Conservation (phyloP, 179 eudicot species). For the Camellia oleifera region DNA sequence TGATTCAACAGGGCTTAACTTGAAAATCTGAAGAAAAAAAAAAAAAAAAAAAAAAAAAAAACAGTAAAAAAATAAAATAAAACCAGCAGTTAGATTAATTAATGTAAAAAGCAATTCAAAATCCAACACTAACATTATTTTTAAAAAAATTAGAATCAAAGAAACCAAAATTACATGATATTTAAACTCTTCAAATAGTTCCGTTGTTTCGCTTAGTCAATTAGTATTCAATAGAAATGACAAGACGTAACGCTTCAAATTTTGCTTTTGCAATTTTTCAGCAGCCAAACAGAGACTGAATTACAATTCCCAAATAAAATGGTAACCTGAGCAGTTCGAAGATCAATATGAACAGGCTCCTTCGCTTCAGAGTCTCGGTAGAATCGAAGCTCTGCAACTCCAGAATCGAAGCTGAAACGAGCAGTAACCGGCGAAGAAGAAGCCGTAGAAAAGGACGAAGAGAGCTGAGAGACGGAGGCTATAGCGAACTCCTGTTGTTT, state of each 20-base stretch:
- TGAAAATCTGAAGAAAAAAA: slow-evolving; percentile 50
- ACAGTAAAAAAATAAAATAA: background rate
- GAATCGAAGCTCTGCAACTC: slow-evolving; percentile 39
- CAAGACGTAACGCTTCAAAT: background rate
- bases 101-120: background rate
- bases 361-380: slow-evolving; percentile 22
- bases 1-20: slow-evolving; percentile 49
- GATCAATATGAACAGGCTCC: slow-evolving; percentile 25
- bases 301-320: background rate
- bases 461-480: slow-evolving; percentile 36
- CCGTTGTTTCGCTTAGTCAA: background rate
- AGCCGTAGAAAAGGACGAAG: slow-evolving; percentile 27
- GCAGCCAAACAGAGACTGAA: background rate
- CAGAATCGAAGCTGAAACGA: slow-evolving; percentile 34
- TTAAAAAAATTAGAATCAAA: background rate
- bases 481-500: slow-evolving; percentile 21
- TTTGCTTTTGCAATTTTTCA: background rate
- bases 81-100: background rate
- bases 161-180: background rate
- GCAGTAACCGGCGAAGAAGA: slow-evolving; percentile 16
- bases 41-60: no score
- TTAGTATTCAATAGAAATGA: background rate
- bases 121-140: background rate
- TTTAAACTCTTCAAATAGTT: background rate
- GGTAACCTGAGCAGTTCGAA: slow-evolving; percentile 41